Evolutionary conservation across 176 grass and related monocot species (phyloP), one percentile per base, ranked within the genome.

Genomic region (Alloteropsis semialata): DNA sequence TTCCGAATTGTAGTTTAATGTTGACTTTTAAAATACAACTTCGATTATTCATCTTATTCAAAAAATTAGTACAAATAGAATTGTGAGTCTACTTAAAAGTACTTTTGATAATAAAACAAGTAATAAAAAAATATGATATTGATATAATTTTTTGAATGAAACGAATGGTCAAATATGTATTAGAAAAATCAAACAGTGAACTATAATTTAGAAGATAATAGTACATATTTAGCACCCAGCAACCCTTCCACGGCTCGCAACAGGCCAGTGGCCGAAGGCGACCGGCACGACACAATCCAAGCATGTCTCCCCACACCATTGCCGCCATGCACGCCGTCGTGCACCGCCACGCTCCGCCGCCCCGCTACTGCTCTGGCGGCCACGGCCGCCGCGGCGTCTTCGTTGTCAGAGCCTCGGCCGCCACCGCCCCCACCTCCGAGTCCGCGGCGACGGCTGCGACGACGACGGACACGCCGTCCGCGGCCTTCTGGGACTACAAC

Each of bases 401-500:
- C 90, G 16, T 33, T 36, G 34, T 76, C 93, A 69, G 45, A 27
- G 30, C 62, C 7, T 0, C 46, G 22, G 63, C 78, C 55, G 28
- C 34, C 22, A 10, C 24, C 1, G 6, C 76, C 21, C 9, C 46
- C 22, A 12, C 36, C 22, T 5, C 64, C 79, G 2, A 5, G 9
- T 8, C 71, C 55, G 62, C 29, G 6, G 22, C 83, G 3, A 8
- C 24, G 58, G 16, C 38, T 10, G 16, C 78, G 3, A 8, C 21
- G 59, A 8, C 21, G 65, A 10, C 81, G 22, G 95, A 99, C 85
- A 83, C 93, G 14, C 57, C 32, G 29, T 82, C 93, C 69, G 29
- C 59, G 25, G 91, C 96, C 8, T 94, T 99, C 77, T 91, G 96
- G 87, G 96, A 99, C 89, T 99, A 99, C 96, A 95, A 99, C 85